These are phyloP conservation scores for Cadophora sp. DNA, from an alignment of 2,329 filamentous ascomycete genomes.

Conservation along the genomic window DNA sequence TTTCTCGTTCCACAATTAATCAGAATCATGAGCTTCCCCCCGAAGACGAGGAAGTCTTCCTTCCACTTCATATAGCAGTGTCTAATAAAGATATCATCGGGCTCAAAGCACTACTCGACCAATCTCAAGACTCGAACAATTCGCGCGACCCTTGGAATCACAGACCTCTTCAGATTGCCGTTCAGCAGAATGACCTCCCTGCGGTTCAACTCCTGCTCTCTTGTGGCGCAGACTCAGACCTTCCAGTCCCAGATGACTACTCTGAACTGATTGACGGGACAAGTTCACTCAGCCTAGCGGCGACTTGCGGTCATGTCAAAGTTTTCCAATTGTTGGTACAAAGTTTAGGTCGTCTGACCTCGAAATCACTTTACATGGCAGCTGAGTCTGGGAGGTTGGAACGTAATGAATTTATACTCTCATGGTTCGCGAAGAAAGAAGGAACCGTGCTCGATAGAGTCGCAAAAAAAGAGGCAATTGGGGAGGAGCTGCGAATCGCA, in stretches of 20 bases:
- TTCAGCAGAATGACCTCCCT: conserved; percentile 7
- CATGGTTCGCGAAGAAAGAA: conserved; percentile 9
- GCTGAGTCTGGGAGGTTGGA: conserved; percentile 18
- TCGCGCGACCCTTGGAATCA: conserved; percentile 13
- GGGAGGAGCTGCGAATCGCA: conserved; percentile 18
- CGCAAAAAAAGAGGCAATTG: conserved; percentile 14
- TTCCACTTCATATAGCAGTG: conserved; percentile 8
- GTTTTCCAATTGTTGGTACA: conserved; percentile 15
- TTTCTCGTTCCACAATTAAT: conserved; percentile 9
- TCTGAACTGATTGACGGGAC: conserved; percentile 9
- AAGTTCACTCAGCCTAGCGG: conserved; percentile 18
- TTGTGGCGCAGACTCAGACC: conserved; percentile 14
- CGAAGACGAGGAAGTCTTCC: conserved; percentile 12
- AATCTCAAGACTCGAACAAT: conserved; percentile 14
- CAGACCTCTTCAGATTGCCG: conserved; percentile 16
- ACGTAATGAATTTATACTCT: conserved; percentile 14
- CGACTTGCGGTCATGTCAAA: conserved; percentile 17
- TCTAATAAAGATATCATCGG: conserved; percentile 9
- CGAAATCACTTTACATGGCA: conserved; percentile 20
- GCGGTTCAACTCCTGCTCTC: conserved; percentile 11
- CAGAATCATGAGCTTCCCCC: conserved; percentile 23
- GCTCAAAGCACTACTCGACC: conserved; percentile 12
- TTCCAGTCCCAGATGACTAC: conserved; percentile 14
- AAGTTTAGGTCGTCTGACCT: conserved; percentile 12
- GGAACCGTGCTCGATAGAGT: conserved; percentile 16